phyloP scores from a whole-genome alignment of 1,284 basidiomycete species.

The Veloboletus limbatus region DNA sequence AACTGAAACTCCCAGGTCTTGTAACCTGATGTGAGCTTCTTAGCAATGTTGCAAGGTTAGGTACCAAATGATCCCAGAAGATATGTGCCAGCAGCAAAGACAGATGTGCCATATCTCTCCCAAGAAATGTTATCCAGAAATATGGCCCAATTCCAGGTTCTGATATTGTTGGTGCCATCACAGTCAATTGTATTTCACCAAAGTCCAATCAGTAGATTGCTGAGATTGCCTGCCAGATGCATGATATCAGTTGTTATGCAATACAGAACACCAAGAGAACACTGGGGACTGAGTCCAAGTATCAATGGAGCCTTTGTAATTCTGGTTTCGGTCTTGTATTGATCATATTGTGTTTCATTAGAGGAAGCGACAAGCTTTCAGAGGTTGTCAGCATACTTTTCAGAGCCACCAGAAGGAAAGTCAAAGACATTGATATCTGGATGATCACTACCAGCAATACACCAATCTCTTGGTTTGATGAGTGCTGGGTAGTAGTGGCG shows the following conservation, averaged over 20 bases:
- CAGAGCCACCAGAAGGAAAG: not conserved
- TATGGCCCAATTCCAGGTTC: conserved; percentile 6
- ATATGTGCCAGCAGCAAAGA: rapidly evolving
- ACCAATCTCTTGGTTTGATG: not conserved
- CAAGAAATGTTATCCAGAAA: not conserved
- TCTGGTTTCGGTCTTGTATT: not conserved
- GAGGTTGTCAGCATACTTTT: not conserved
- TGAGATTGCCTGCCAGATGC: not conserved
- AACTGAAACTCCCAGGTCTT: conserved; percentile 11
- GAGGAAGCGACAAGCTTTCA: not conserved
- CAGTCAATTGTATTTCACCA: not conserved
- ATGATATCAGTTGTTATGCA: not conserved
- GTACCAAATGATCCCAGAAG: not conserved
- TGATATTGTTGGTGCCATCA: not conserved
- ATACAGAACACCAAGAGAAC: not conserved
- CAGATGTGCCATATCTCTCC: not conserved
- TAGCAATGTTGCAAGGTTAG: not conserved
- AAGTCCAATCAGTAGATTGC: not conserved
- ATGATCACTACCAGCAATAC: not conserved
- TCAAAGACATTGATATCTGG: not conserved
- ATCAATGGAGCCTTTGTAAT: not conserved
- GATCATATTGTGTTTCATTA: not conserved
- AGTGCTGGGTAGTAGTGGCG: conserved; percentile 4
- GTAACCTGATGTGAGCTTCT: conserved; percentile 10
- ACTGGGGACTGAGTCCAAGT: not conserved